These are phyloP conservation scores for Eremochloa ophiuroides DNA, from an alignment of 176 grass and related monocot species.

Conservation along the genomic window DNA sequence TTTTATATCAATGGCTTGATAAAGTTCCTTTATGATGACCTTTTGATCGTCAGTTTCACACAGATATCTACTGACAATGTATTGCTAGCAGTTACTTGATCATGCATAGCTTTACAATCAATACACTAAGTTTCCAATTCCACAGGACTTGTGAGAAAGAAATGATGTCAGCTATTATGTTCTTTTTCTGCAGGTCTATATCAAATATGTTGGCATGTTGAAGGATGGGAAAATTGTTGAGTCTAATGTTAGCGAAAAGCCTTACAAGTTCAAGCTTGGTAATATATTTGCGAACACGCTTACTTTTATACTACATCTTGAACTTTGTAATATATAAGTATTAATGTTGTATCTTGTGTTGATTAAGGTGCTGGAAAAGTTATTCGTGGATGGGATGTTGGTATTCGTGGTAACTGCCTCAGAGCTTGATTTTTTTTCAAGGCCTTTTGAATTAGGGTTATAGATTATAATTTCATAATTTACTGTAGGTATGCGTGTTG, in stretches of 20 bases:
- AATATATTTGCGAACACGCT: neutral
- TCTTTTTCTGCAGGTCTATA: conserved; percentile 61
- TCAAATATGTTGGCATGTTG: conserved; percentile 79
- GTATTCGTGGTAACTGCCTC: conserved; percentile 59
- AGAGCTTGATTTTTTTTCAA: neutral
- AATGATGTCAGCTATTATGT: neutral
- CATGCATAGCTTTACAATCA: neutral
- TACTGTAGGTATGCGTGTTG: conserved; percentile 72
- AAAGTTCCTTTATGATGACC: neutral
- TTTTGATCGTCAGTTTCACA: neutral
- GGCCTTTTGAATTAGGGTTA: neutral
- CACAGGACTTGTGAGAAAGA: neutral
- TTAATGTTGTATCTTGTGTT: conserved; percentile 1
- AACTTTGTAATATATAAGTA: neutral
- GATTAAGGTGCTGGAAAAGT: conserved; percentile 74
- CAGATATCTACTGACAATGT: neutral
- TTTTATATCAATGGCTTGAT: neutral
- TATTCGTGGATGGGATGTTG: conserved; percentile 86
- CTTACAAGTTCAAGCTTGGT: conserved; percentile 90
- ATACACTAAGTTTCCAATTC: neutral
- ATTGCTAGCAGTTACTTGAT: neutral
- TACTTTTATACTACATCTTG: neutral
- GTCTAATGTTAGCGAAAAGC: conserved; percentile 55
- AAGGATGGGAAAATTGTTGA: conserved; percentile 68
- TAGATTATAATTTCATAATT: neutral